Base-by-base conservation (phyloP, 495 filamentous ascomycete genomes). In the Durotheca rogersii region DNA sequence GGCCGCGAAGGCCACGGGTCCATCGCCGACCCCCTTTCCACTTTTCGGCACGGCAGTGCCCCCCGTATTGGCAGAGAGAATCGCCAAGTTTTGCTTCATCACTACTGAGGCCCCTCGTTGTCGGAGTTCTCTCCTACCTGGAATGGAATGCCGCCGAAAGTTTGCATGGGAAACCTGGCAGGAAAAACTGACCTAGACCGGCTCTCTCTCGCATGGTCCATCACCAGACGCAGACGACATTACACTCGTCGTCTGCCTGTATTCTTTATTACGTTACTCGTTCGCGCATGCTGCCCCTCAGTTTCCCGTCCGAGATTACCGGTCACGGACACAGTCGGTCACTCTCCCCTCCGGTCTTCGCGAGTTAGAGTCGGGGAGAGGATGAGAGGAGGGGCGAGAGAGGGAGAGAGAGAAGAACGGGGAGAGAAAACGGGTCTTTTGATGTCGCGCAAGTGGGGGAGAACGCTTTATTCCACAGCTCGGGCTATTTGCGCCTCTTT, bases 201-300 rank as follows among this genome's bases (percentile, higher is more conserved):
- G 9, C 16, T 25, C 23, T 32, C 18, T 39, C 32, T 41, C 35
- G 34, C 37, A 25, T 35, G 31, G 39, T 33, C 36, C 34, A 15
- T 34, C 15, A 30, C 17, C 21, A 35, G 34, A 31, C 40, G 45
- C 58, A 56, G 48, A 59, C 49, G 51, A 47, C 46, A 35, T 12
- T 31, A 29, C 19, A 44, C 37, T 30, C 18, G 40, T 59, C 51
- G 47, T 65, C 58, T 57, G 51, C 37, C 16, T 64, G 58, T 64
- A 62, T 37, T 51, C 45, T 4, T 27, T 27, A 47, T 49, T 49
- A 39, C 46, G 50, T 41, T 53, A 45, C 39, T 43, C 44, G 21
- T 49, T 58, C 25, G 9, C 25, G 9, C 27, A 33, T 32, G 41
- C 12, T 40, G 25, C 32, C 27, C 38, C 39, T 18, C 49, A 45